phyloP scores from a whole-genome alignment of 2,329 filamentous ascomycete species.

The Beauveria caledonica region DNA sequence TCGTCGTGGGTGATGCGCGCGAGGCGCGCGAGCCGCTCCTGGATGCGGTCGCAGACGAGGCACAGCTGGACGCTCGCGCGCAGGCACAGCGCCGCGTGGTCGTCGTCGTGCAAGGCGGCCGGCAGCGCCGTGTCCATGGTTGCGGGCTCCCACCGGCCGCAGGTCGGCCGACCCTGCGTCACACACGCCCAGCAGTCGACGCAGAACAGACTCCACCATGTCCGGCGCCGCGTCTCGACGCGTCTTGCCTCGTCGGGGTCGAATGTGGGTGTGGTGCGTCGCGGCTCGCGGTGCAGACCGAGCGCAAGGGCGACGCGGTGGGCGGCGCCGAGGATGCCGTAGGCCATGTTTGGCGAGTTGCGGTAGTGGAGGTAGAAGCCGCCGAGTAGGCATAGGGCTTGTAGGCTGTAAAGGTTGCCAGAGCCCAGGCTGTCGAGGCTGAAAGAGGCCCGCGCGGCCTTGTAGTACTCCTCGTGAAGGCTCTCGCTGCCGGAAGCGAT shows the following conservation, averaged over 20 bases:
- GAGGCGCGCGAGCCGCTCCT: constrained; percentile 23
- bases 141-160: constrained; percentile 21
- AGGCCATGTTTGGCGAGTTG: constrained; percentile 69
- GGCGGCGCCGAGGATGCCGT: constrained; percentile 62
- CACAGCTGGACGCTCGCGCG: constrained; percentile 22
- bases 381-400: constrained; percentile 62
- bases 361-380: constrained; percentile 74
- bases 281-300: constrained; percentile 58
- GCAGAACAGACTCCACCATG: constrained; percentile 70
- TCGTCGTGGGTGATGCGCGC: constrained; percentile 19
- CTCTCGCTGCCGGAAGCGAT: constrained; percentile 49
- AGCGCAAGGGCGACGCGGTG: constrained; percentile 67
- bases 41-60: constrained; percentile 22
- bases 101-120: constrained; percentile 15
- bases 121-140: constrained; percentile 24
- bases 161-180: constrained; percentile 56
- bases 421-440: constrained; percentile 46
- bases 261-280: constrained; percentile 12
- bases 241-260: constrained; percentile 34
- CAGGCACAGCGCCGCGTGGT: constrained; percentile 19
- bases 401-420: constrained; percentile 64
- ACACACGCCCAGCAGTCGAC: constrained; percentile 68
- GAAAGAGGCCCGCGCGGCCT: constrained; percentile 43
- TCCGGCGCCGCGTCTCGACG: constrained; percentile 52
- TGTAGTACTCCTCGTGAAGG: constrained; percentile 49